phyloP scores from a whole-genome alignment of 805 yeast species.

The Lipomyces spencermartinsiae region DNA sequence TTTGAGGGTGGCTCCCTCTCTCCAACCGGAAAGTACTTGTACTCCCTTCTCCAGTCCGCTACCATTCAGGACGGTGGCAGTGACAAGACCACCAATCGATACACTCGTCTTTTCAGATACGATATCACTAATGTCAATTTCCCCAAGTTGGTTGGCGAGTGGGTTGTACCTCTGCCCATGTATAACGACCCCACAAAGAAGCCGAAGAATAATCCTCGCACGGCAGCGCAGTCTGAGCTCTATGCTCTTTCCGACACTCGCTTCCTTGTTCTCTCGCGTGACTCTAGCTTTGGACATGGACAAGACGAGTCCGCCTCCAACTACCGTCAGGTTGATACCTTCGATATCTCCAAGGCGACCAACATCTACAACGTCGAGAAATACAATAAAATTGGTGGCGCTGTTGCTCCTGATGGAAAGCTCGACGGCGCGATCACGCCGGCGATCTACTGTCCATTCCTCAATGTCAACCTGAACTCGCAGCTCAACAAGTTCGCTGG shows the following conservation, averaged over 20 bases:
- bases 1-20: constrained; percentile 32
- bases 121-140: constrained; percentile 15
- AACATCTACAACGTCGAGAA: constrained; percentile 19
- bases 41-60: constrained; percentile 31
- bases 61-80: constrained; percentile 35
- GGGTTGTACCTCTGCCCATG: constrained; percentile 31
- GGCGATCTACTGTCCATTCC: constrained; percentile 32
- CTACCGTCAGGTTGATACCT: constrained; percentile 31
- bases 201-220: constrained; percentile 26
- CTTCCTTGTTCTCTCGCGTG: constrained; percentile 33
- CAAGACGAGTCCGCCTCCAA: constrained; percentile 25
- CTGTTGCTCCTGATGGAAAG: constrained; percentile 32
- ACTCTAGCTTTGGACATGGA: constrained; percentile 33
- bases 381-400: constrained; percentile 31
- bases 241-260: constrained; percentile 30
- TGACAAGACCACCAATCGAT: constrained; percentile 24
- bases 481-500: constrained; percentile 30
- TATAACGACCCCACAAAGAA: constrained; percentile 20
- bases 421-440: constrained; percentile 27
- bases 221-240: constrained; percentile 36
- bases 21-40: constrained; percentile 32
- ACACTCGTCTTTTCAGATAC: constrained; percentile 32
- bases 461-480: constrained; percentile 29
- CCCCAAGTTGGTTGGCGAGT: constrained; percentile 30
- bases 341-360: constrained; percentile 31